Base-by-base conservation (phyloP, 495 filamentous ascomycete species). In the Aspergillus bridgeri region DNA sequence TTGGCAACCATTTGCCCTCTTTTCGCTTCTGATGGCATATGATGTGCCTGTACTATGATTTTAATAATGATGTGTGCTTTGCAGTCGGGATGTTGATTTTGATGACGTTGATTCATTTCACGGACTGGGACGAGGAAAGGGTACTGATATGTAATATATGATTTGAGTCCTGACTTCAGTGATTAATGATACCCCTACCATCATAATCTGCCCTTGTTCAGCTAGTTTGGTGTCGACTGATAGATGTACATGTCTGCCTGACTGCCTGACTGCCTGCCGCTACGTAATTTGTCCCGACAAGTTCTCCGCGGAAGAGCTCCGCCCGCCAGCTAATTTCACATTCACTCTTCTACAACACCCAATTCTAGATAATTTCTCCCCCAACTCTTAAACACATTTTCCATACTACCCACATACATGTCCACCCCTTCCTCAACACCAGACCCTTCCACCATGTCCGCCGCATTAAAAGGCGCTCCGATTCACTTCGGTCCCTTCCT, bases 401-500 rank as follows among this genome's bases (percentile, higher is more conserved):
- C n/a, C 7, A 7, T 5, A 20, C 42, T 23, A 8, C 8, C 6
- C 1, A 38, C 33, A 38, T 38, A 27, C 33, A 48, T 25, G 6
- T 19, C 19, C 9, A 38, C 43, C 27, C 48, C 33, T 44, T 25
- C 25, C 42, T 54, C n/a, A 7, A 23, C 42, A 25, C 6, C 49
- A 17, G 6, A 54, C 7, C 11, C 20, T 23, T 6, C 58, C 52
- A 50, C 54, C 25, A 65, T 65, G 61, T 50, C 61, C 23, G 53
- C 60, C 46, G 53, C 62, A 45, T 60, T 69, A 27, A 72, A 71
- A 67, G 60, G 66, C 48, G 63, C 60, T 7, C 75, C 76, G 43
- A 74, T 77, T 42, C 62, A 76, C 60, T 80, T 80, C 58, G 77
- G 77, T 23, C 67, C 75, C 21, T 80, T 80, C 57, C 58, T 73